A percentile compares a stretch with the other conserved stretches of the same genome.
Evolutionary conservation across 192 early-diverging fungal genomes (phyloP).

Genomic region (Piromyces sp.): DNA sequence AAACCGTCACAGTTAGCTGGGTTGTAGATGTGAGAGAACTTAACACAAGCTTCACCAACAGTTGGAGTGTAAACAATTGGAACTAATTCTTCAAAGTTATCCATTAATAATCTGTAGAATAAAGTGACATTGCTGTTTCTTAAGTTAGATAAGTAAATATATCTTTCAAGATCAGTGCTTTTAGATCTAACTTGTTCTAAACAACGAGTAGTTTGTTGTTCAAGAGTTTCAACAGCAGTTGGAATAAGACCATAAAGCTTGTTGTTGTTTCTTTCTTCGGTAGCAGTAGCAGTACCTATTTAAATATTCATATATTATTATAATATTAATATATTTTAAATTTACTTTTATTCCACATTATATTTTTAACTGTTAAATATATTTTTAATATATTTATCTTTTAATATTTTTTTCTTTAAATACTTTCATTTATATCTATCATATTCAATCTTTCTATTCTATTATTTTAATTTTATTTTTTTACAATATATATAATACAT

Average conservation of each 20-base stretch:
- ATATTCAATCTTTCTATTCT: too few relatives aligned
- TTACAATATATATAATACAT: too few relatives aligned
- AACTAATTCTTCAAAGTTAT: slow-evolving; percentile 59
- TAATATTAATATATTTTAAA: background rate
- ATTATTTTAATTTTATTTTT: too few relatives aligned
- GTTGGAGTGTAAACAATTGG: slow-evolving; percentile 71
- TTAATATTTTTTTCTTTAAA: too few relatives aligned
- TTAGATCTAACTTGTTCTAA: slow-evolving; percentile 49
- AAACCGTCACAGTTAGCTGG: slow-evolving; percentile 65
- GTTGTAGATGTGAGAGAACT: slow-evolving; percentile 76
- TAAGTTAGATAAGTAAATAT: slow-evolving; percentile 69
- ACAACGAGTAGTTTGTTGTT: slow-evolving; percentile 56
- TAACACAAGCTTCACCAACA: slow-evolving; percentile 67
- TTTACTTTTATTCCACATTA: too few relatives aligned
- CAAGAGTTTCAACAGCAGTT: slow-evolving; percentile 49
- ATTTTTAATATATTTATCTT: too few relatives aligned
- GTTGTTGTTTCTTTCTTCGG: background rate
- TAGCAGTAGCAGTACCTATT: background rate
- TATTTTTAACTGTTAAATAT: too few relatives aligned
- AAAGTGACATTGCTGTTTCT: slow-evolving; percentile 58
- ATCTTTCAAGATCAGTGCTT: slow-evolving; percentile 57
- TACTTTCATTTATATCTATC: too few relatives aligned
- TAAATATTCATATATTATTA: too few relatives aligned
- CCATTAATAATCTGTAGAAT: slow-evolving; percentile 64
- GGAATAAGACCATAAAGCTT: slow-evolving; percentile 43